Conservation (phyloP, 202 grass and related monocot genomes). For the Schoenoplectus triqueter region DNA sequence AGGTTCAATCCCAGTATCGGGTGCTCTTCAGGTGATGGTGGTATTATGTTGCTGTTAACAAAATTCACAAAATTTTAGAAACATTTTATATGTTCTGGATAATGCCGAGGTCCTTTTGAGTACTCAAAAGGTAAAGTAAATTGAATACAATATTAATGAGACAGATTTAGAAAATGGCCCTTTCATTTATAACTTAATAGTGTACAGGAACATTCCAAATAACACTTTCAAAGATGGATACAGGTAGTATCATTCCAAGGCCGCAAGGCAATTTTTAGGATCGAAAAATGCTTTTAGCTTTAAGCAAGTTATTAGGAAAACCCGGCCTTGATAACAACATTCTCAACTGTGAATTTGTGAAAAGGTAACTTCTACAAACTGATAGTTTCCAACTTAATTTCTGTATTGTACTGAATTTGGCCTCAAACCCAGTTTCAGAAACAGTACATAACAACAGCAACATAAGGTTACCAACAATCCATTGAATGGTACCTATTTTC, state of each 20-base stretch:
- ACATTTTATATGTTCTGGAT: not conserved
- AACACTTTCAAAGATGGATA: not conserved
- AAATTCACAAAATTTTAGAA: not conserved
- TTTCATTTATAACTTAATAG: not conserved
- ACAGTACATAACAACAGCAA: not conserved
- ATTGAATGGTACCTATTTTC: not conserved
- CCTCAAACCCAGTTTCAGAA: not conserved
- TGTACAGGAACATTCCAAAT: not conserved
- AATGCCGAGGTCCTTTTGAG: not conserved
- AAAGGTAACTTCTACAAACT: not conserved
- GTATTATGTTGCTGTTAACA: conserved; percentile 62
- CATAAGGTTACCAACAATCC: not conserved
- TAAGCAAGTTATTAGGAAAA: too few species aligned
- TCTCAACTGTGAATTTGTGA: not conserved
- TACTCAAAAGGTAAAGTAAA: not conserved
- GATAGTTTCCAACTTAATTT: not conserved
- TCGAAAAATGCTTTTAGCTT: too few species aligned
- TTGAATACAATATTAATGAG: not conserved
- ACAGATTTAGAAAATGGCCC: not conserved
- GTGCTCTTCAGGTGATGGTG: conserved; percentile 62
- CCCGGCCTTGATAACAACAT: too few species aligned
- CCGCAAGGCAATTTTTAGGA: too few species aligned
- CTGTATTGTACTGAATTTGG: not conserved
- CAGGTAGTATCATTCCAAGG: not conserved
- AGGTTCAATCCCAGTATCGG: conserved; percentile 81